These are phyloP conservation scores for Chlorella sp. DNA, from an alignment of 139 green algal genomes.

Conservation along the genomic window DNA sequence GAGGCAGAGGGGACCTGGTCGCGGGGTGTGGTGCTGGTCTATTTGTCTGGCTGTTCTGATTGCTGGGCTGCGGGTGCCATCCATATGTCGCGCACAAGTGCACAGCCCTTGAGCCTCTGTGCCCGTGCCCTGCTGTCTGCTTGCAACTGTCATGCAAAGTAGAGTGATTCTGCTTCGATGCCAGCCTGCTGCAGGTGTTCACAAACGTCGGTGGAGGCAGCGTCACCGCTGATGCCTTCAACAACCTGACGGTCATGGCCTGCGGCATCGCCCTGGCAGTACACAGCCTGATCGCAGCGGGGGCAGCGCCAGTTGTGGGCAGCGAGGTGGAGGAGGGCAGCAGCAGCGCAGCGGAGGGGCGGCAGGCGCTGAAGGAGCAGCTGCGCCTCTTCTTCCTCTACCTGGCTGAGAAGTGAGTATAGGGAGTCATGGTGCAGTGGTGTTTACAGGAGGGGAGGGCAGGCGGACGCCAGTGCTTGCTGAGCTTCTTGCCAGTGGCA, in stretches of 20 bases:
- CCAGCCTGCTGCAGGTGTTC: conserved; percentile 21
- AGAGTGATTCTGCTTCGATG: not conserved
- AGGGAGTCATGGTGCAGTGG: not conserved
- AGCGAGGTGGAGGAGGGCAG: not conserved
- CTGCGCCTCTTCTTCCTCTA: not conserved
- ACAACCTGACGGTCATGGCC: conserved; percentile 34
- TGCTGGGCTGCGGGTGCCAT: not conserved
- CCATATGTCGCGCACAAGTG: not conserved
- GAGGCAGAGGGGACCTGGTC: not conserved
- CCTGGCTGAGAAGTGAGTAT: conserved; percentile 5
- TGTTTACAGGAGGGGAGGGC: not conserved
- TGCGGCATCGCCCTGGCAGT: conserved; percentile 14
- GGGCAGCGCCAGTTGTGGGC: not conserved
- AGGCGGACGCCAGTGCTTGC: not conserved
- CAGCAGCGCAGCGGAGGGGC: not conserved
- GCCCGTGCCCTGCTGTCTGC: not conserved
- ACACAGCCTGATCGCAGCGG: not conserved
- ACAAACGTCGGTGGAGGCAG: not conserved
- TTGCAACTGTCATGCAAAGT: not conserved
- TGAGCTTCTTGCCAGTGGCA: not conserved
- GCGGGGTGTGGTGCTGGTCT: not conserved
- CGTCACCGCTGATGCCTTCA: too few species aligned
- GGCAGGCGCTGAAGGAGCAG: conserved; percentile 6
- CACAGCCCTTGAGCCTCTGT: not conserved
- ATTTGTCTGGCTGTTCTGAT: not conserved